Evolutionary conservation across 2,329 filamentous ascomycete genomes (phyloP), one percentile per base, ranked within the genome.

Genomic region (Ascomycota sp.): DNA sequence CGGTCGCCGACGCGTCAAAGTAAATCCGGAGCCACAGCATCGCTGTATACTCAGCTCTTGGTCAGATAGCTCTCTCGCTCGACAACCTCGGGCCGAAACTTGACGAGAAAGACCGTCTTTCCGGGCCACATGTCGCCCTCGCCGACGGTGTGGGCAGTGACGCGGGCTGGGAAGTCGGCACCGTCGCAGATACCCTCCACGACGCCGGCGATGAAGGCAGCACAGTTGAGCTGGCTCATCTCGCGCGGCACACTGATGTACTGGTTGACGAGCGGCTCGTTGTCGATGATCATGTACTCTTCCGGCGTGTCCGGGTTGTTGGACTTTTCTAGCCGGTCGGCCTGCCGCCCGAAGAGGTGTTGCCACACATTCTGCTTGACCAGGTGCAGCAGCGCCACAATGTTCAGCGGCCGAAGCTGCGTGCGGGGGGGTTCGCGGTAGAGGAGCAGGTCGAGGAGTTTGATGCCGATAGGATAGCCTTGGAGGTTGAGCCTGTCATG

Each of bases 281-380:
- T 95, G 57, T 98, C 89, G 43, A 85, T 81, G 43, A 98, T 89
- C 86, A 98, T 95, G 62, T 95, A 98, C 59, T 95, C 86, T 42
- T 89, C 82, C 7, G 81, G 75, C 30, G 83, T 86, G 31, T 75
- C 69, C 7, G 79, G 75, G 44, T 80, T 75, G 31, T 73, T 73
- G 34, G 74, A 81, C 56, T 89, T 85, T 57, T 98, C 89, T 34
- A 98, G 72, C 12, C 82, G 78, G 56, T 95, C 86, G 20, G 89
- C 89, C 32, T 85, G 75, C 2, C 86, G 77, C 23, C 71, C 74
- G 53, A 98, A 98, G 29, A 98, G 76, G 52, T 92, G 79, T 40
- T 77, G 73, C 79, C 86, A 98, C 32, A 94, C 65, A 32, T 76
- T 77, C 37, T 83, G 82, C 50, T 91, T 89, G 52, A 98, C 89